A percentile compares a stretch with the other conserved stretches of the same genome.
These are phyloP conservation scores for Flaveria bidentis DNA, from an alignment of 129 eudicot genomes.

Conservation along the genomic window DNA sequence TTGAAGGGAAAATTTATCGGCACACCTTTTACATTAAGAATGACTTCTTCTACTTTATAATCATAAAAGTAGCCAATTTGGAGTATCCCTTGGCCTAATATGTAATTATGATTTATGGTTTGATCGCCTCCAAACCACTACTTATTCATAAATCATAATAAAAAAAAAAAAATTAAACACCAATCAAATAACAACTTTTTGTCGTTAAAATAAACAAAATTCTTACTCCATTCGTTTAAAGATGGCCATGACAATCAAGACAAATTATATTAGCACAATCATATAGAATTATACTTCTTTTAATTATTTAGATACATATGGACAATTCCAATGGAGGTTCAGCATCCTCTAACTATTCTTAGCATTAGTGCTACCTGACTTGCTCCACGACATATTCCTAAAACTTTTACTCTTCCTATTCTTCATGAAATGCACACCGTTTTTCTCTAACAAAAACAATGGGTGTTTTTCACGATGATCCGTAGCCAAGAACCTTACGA, in stretches of 20 bases:
- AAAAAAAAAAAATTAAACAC: not conserved
- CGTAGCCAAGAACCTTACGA: no score
- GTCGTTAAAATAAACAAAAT: not conserved
- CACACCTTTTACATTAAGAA: not conserved
- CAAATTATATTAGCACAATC: not conserved
- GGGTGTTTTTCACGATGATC: no score
- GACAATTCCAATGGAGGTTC: no score
- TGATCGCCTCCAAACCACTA: not conserved
- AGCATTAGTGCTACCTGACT: no score
- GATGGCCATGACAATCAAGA: not conserved
- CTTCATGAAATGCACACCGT: no score
- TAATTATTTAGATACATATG: not conserved
- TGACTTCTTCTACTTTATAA: not conserved
- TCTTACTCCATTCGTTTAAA: not conserved
- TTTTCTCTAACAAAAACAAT: no score
- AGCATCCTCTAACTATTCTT: no score
- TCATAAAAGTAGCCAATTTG: not conserved
- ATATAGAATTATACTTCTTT: not conserved
- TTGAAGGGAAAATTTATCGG: not conserved
- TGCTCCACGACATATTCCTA: no score
- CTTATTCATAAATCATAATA: not conserved
- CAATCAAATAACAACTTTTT: not conserved
- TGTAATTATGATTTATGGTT: not conserved
- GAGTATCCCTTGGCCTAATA: not conserved
- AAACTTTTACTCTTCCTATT: no score